These are phyloP conservation scores for Rhizoctonia solani DNA, from an alignment of 1,284 basidiomycete species.

Conservation along the genomic window DNA sequence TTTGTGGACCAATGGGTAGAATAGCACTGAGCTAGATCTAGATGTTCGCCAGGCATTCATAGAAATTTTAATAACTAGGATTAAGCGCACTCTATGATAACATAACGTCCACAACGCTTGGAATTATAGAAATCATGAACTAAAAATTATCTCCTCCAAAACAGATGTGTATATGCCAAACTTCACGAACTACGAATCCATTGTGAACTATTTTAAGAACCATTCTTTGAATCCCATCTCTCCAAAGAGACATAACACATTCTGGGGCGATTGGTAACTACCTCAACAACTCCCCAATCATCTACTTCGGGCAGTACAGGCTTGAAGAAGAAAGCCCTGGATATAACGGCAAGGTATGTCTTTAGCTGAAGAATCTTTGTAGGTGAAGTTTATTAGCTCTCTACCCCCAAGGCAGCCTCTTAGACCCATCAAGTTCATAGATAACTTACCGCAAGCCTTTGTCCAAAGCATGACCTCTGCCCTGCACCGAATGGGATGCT, in stretches of 20 bases:
- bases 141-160: too few species aligned
- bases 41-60: too few species aligned
- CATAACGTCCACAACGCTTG: too few species aligned
- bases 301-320: not conserved
- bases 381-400: not conserved
- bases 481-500: conserved; percentile 21
- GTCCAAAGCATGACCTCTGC: conserved; percentile 28
- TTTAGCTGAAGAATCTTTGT: conserved; percentile 19
- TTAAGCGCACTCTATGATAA: too few species aligned
- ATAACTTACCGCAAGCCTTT: conserved; percentile 26
- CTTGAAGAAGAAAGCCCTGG: conserved; percentile 14
- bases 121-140: too few species aligned
- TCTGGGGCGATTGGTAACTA: conserved; percentile 6
- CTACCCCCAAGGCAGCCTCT: too few species aligned
- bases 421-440: not conserved
- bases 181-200: too few species aligned
- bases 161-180: too few species aligned
- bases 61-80: too few species aligned
- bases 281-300: conserved; percentile 5
- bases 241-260: conserved; percentile 9
- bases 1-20: too few species aligned
- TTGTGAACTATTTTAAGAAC: too few species aligned
- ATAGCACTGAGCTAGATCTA: too few species aligned
- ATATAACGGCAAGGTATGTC: not conserved
- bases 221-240: not conserved